These are phyloP conservation scores for Coriaria nepalensis DNA, from an alignment of 306 rosid species.

Conservation along the genomic window DNA sequence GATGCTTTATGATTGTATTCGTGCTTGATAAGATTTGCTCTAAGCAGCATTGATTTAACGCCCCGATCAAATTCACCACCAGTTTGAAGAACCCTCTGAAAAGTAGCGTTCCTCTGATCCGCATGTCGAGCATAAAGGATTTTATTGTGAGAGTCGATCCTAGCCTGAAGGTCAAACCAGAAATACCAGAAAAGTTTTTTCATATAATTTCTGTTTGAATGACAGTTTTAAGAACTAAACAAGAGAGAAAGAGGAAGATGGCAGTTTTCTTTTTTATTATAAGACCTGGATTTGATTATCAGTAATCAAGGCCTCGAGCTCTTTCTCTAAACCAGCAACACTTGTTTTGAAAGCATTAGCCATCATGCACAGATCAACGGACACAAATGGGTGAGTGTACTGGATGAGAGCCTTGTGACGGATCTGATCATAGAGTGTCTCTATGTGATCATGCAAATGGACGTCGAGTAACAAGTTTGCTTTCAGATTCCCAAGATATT, in stretches of 20 bases:
- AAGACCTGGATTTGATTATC: constrained; percentile 88
- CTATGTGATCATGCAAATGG: constrained; percentile 93
- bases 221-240: background rate
- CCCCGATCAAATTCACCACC: constrained; percentile 77
- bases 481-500: constrained; percentile 89
- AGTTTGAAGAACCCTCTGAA: constrained; percentile 79
- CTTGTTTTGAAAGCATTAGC: constrained; percentile 95
- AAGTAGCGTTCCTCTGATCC: constrained; percentile 91
- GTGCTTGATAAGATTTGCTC: constrained; percentile 83
- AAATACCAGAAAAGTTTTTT: no score
- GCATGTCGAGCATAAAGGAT: constrained; percentile 93
- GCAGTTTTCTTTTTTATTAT: constrained; percentile 12
- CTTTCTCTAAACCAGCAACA: constrained; percentile 80
- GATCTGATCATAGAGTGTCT: constrained; percentile 82
- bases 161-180: constrained; percentile 41
- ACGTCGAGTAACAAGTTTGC: constrained; percentile 69
- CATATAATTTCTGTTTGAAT: no score
- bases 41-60: constrained; percentile 75
- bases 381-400: constrained; percentile 84
- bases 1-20: constrained; percentile 43
- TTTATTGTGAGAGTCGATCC: constrained; percentile 97
- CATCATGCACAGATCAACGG: constrained; percentile 87
- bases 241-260: constrained; percentile 2
- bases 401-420: constrained; percentile 95
- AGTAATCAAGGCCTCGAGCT: constrained; percentile 92